These are phyloP conservation scores for Mariannaea elegans DNA, from an alignment of 2,329 filamentous ascomycete genomes.

Conservation along the genomic window DNA sequence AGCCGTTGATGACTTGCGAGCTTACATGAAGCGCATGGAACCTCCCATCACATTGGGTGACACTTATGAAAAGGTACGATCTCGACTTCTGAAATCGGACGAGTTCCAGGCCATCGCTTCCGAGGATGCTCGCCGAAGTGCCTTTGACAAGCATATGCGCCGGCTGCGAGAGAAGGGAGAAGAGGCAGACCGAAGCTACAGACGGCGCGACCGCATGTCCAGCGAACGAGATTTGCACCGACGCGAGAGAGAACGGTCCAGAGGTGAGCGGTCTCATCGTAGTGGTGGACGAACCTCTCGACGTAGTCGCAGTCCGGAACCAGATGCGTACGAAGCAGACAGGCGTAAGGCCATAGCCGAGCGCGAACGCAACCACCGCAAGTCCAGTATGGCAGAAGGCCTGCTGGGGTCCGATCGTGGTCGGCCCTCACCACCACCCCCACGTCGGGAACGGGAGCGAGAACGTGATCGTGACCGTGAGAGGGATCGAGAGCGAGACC, in stretches of 20 bases:
- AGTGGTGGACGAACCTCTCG: slow-evolving; percentile 64
- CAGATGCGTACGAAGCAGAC: slow-evolving; percentile 94
- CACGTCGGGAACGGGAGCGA: slow-evolving; percentile 53
- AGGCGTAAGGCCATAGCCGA: slow-evolving; percentile 92
- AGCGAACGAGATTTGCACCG: slow-evolving; percentile 64
- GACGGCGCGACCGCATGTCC: slow-evolving; percentile 65
- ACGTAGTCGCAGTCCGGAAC: slow-evolving; percentile 87
- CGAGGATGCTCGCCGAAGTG: slow-evolving; percentile 82
- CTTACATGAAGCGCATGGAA: slow-evolving; percentile 87
- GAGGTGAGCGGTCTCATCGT: slow-evolving; percentile 72
- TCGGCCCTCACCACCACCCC: slow-evolving; percentile 54
- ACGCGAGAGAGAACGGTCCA: slow-evolving; percentile 66
- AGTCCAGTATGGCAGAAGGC: slow-evolving; percentile 74
- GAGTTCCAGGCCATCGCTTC: slow-evolving; percentile 86
- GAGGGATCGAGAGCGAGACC: slow-evolving; percentile 50
- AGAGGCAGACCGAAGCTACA: slow-evolving; percentile 73
- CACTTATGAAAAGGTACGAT: slow-evolving; percentile 87
- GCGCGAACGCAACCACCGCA: slow-evolving; percentile 91
- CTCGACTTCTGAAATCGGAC: slow-evolving; percentile 79
- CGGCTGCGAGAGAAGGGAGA: slow-evolving; percentile 93
- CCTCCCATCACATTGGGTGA: slow-evolving; percentile 81
- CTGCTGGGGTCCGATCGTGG: slow-evolving; percentile 64
- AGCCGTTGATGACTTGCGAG: slow-evolving; percentile 84
- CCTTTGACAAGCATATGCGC: slow-evolving; percentile 91
- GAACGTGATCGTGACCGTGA: slow-evolving; percentile 53